These are phyloP conservation scores for Flaveria robusta DNA, from an alignment of 129 eudicot species.

Conservation along the genomic window DNA sequence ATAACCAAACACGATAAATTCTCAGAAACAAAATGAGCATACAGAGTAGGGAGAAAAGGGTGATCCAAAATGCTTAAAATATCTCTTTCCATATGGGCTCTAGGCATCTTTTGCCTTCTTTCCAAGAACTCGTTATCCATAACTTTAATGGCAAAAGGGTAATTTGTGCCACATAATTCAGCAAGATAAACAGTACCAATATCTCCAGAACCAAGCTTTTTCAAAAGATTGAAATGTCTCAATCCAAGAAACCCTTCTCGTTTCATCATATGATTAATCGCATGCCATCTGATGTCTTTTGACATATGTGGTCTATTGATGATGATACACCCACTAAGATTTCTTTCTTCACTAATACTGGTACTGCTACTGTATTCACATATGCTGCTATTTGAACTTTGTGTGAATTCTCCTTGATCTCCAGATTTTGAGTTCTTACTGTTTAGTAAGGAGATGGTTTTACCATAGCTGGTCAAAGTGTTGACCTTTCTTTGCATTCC, in stretches of 20 bases:
- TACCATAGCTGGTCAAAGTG: slow-evolving; percentile 30
- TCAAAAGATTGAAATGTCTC: slow-evolving; percentile 76
- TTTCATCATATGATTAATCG: slow-evolving; percentile 58
- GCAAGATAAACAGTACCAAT: slow-evolving; percentile 97
- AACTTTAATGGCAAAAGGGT: slow-evolving; percentile 88
- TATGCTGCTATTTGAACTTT: slow-evolving; percentile 84
- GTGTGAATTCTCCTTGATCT: slow-evolving; percentile 71
- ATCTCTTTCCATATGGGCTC: slow-evolving; percentile 97
- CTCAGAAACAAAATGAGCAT: slow-evolving; percentile 89
- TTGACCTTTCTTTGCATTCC: slow-evolving; percentile 2
- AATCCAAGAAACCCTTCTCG: slow-evolving; percentile 72
- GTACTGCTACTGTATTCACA: slow-evolving; percentile 87
- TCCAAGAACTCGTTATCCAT: slow-evolving; percentile 95
- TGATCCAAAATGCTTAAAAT: slow-evolving; percentile 89
- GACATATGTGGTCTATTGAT: slow-evolving; percentile 92
- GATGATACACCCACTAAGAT: slow-evolving; percentile 59
- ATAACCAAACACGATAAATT: slow-evolving; percentile 88
- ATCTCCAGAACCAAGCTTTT: slow-evolving; percentile 94
- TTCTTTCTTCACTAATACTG: slow-evolving; percentile 88
- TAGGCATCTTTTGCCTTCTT: slow-evolving; percentile 75
- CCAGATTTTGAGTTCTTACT: slow-evolving; percentile 41
- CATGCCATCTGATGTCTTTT: slow-evolving; percentile 82
- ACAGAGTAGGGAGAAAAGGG: slow-evolving; percentile 95
- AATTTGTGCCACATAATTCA: slow-evolving; percentile 67
- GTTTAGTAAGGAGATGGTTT: slow-evolving; percentile 32